These are phyloP conservation scores for Epichloe hybrida DNA, from an alignment of 2,329 filamentous ascomycete genomes.

Conservation along the genomic window DNA sequence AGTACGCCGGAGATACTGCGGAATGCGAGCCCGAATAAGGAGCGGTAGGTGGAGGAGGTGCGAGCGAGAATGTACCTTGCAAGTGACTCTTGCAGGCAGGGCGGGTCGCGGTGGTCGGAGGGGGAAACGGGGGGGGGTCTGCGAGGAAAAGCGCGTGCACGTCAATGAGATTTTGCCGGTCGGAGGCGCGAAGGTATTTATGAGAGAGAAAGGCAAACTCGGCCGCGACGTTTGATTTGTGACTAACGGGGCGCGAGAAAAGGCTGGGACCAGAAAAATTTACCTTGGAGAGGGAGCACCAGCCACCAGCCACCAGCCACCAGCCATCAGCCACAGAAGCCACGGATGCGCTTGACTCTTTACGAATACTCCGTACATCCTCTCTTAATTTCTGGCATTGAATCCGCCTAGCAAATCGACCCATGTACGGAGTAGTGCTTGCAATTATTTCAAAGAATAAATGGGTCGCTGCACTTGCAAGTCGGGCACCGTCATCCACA, in stretches of 20 bases:
- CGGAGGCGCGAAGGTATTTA: constrained; percentile 33
- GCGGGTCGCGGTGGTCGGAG: constrained; percentile 5
- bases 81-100: constrained; percentile 12
- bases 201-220: constrained; percentile 26
- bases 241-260: constrained; percentile 23
- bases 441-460: no score
- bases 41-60: background rate
- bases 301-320: constrained; percentile 4
- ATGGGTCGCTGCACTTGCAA: no score
- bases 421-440: no score
- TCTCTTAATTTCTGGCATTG: no score
- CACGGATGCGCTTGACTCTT: background rate
- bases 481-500: no score
- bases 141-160: constrained; percentile 33
- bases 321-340: background rate
- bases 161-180: constrained; percentile 29
- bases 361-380: no score
- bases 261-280: constrained; percentile 20
- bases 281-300: constrained; percentile 17
- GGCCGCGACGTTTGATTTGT: constrained; percentile 22
- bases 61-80: constrained; percentile 3
- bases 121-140: constrained; percentile 15
- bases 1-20: constrained; percentile 1
- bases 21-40: background rate
- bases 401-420: no score